These are phyloP conservation scores for Heracleum sosnowskyi DNA, from an alignment of 129 eudicot genomes.

Conservation along the genomic window DNA sequence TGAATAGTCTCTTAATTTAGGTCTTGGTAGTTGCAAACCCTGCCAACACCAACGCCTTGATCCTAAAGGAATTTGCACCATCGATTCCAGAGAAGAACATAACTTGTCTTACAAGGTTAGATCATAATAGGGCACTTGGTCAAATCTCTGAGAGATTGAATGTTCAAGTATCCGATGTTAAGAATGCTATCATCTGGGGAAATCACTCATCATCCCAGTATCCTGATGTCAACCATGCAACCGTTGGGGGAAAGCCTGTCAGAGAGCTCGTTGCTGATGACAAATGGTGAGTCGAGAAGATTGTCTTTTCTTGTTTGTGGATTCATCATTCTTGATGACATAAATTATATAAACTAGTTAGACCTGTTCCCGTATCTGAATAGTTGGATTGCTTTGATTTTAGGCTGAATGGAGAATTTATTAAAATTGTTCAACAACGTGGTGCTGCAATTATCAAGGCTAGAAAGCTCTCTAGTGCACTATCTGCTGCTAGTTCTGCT, in stretches of 20 bases:
- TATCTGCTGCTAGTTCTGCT: conserved; percentile 98
- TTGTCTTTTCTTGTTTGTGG: neutral
- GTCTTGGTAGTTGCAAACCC: conserved; percentile 99
- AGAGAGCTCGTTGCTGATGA: conserved; percentile 77
- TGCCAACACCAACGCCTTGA: conserved; percentile 97
- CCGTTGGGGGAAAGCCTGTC: conserved; percentile 82
- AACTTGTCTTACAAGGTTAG: conserved; percentile 89
- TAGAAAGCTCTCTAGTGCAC: conserved; percentile 97
- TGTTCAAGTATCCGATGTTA: conserved; percentile 89
- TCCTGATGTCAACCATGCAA: conserved; percentile 98
- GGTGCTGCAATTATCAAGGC: conserved; percentile 99
- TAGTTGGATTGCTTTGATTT: neutral
- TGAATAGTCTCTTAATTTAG: conserved; percentile 19
- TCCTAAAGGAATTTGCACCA: conserved; percentile 95
- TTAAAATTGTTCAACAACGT: conserved; percentile 89
- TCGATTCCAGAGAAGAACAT: conserved; percentile 94
- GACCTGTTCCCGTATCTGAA: neutral
- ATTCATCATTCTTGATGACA: neutral
- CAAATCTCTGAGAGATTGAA: conserved; percentile 87
- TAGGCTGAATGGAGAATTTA: conserved; percentile 90
- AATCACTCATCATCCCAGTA: conserved; percentile 98
- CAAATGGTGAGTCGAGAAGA: conserved; percentile 49
- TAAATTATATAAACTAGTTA: neutral
- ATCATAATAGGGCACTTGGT: conserved; percentile 98
- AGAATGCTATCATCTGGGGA: conserved; percentile 96